Evolutionary conservation across 176 grass and related monocot species (phyloP), one percentile per base, ranked within the genome.

Genomic region (Triticum urartu): DNA sequence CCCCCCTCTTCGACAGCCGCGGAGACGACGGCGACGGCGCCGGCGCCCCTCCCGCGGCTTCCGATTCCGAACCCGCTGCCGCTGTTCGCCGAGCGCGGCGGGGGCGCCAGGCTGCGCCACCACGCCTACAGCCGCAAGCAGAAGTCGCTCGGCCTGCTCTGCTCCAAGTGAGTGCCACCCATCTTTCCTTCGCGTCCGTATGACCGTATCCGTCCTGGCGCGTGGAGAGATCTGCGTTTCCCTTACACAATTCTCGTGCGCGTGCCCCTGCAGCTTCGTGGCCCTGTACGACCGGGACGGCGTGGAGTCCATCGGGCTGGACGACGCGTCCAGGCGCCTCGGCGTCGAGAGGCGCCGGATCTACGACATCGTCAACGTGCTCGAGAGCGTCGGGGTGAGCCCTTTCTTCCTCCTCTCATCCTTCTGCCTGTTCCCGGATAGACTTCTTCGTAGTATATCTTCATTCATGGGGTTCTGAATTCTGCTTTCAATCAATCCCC

Each of bases 301-400:
- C 42, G 88, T 94, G 35, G 94, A 95, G 7, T 87, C 50, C 13
- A 76, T 98, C 82, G 88, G 89, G 36, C 85, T 98, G 52, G 97
- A 98, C 40, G 90, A 98, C 4, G 89, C 92, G 7, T 94, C 94
- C 9, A 73, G 72, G 66, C 34, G 92, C 70, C 90, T 98, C 7
- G 89, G 87, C 35, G 94, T 98, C 1, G 92, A 98, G 88, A 86
- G 97, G 81, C 88, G 94, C 6, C 93, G 92, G 92, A 95, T 98
- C 92, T 98, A 98, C 67, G 94, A 98, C 84, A 95, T 98, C 18
- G 97, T 98, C 80, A 98, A 98, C 83, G 92, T 98, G 11, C 85
- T 98, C 34, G 93, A 95, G 88, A 98, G 92, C 42, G 80, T 98
- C 6, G 92, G 97, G 97, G 97, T 98, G 10, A 89, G 90, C 83